Base-by-base conservation (phyloP, 352 stramenopile genomes). In the Poterioochromonas sp. region DNA sequence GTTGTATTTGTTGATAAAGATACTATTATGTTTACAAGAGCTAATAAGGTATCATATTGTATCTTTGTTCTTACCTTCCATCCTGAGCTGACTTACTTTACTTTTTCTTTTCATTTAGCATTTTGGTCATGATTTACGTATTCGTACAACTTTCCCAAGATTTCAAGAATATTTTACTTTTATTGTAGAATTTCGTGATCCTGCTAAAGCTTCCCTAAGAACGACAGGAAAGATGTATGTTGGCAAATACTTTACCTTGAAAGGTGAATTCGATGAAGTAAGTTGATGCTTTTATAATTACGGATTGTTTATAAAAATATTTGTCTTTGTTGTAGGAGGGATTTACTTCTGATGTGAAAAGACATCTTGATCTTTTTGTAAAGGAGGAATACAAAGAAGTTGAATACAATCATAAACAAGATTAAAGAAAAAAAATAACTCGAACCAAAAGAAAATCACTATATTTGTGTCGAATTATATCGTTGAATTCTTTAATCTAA, bases 1-100 rank as follows among this genome's bases (percentile, higher is more conserved):
- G 86, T 86, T 1, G 90, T 84, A 34, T 91, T 90, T 81, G 83
- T 90, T 43, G 88, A 92, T 76, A 87, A 87, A 73, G 88, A 92
- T 84, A 85, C 79, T 44, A 90, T 92, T 70, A 79, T 90, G 73
- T 79, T 85, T 51, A 91, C 85, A 1, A 86, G 85, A 54, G 82
- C 85, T 8, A 49, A 71, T 29, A 71, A 69, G 49, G 73, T 79
- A 79, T 44, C 2, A n/a, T 18, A 39, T 29, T 29, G 5, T 5
- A 5, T 65, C 5, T 71, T 44, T 15, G 5, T 44, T 71, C 2
- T 5, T 32, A 8, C 2, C 18, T 44, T 43, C 15, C 41, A 47
- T 44, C 11, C 39, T 71, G 15, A 29, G 3, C 54, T 15, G 20
- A 58, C 32, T 3, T 54, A 18, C 15, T 68, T 12, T 37, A 5